A percentile compares a stretch with the other conserved stretches of the same genome.
phyloP scores from a whole-genome alignment of 306 rosid species.

The Quercus wislizeni region DNA sequence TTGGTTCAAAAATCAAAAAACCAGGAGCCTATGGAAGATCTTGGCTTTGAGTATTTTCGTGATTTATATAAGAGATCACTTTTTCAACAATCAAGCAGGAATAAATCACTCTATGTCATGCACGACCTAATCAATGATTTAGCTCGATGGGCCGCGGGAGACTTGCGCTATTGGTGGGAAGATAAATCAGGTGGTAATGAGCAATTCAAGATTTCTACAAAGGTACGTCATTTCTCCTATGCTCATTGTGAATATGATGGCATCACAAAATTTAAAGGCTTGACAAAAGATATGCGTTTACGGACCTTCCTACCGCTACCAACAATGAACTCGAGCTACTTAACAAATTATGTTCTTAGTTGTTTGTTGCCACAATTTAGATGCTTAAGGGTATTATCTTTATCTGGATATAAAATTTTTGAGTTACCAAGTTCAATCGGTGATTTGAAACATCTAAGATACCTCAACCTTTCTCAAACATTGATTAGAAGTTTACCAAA shows the following conservation, averaged over 20 bases:
- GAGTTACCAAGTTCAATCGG: not conserved
- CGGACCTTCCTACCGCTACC: slow-evolving; percentile 55
- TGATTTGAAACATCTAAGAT: not conserved
- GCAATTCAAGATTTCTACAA: not conserved
- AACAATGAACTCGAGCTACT: slow-evolving; percentile 7
- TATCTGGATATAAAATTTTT: not conserved
- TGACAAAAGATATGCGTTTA: slow-evolving; percentile 13
- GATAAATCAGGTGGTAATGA: no score
- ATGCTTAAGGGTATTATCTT: not conserved
- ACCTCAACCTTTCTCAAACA: not conserved
- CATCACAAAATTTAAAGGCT: not conserved
- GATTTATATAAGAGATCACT: not conserved
- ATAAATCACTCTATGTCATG: not conserved
- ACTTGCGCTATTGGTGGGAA: rapidly evolving
- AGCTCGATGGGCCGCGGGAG: not conserved
- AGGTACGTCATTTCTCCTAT: not conserved
- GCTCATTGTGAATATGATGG: rapidly evolving
- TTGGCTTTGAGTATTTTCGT: not conserved
- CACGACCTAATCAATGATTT: slow-evolving; percentile 13
- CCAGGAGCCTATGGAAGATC: not conserved
- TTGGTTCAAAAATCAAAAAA: not conserved
- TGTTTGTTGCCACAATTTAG: not conserved
- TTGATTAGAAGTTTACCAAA: not conserved
- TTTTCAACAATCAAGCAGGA: not conserved
- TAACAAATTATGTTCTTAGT: not conserved